Percentiles rank a stretch among this genome's conserved stretches.
Conservation (phyloP, 257 asterid genomes). For the Solanum chilense region DNA sequence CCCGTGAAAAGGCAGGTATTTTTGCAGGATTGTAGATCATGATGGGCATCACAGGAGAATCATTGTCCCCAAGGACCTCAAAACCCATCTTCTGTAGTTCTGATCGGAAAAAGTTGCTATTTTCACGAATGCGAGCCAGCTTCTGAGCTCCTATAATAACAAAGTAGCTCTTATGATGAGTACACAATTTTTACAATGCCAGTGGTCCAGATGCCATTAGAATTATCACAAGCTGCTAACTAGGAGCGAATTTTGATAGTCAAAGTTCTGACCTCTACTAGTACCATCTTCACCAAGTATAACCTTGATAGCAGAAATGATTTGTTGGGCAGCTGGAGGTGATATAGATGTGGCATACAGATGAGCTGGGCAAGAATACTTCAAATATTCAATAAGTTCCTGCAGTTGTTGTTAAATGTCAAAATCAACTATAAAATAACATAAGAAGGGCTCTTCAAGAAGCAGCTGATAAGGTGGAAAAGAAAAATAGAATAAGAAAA, state of each 20-base stretch:
- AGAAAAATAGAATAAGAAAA: not conserved
- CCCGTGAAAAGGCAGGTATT: conserved; percentile 96
- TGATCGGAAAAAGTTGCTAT: conserved; percentile 84
- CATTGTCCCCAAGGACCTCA: conserved; percentile 96
- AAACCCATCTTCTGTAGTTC: conserved; percentile 97
- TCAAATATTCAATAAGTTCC: conserved; percentile 84
- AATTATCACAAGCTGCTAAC: not conserved
- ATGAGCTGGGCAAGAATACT: conserved; percentile 91
- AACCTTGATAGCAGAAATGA: conserved; percentile 78
- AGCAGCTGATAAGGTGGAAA: not conserved
- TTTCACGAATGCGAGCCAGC: conserved; percentile 82
- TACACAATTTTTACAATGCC: not conserved
- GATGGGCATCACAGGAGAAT: conserved; percentile 97
- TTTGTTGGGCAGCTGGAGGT: conserved; percentile 96
- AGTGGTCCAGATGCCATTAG: not conserved
- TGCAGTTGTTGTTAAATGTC: conserved; percentile 13
- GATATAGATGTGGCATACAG: conserved; percentile 92
- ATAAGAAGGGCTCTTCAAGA: not conserved
- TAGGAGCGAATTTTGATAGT: not conserved
- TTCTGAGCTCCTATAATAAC: conserved; percentile 70
- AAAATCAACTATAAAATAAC: not conserved
- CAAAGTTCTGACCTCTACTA: conserved; percentile 57
- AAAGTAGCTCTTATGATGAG: conserved; percentile 1
- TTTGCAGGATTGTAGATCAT: conserved; percentile 96
- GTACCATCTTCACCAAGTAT: conserved; percentile 98